These are phyloP conservation scores for Kwoniella dendrophila DNA, from an alignment of 768 basidiomycete species.

Conservation along the genomic window DNA sequence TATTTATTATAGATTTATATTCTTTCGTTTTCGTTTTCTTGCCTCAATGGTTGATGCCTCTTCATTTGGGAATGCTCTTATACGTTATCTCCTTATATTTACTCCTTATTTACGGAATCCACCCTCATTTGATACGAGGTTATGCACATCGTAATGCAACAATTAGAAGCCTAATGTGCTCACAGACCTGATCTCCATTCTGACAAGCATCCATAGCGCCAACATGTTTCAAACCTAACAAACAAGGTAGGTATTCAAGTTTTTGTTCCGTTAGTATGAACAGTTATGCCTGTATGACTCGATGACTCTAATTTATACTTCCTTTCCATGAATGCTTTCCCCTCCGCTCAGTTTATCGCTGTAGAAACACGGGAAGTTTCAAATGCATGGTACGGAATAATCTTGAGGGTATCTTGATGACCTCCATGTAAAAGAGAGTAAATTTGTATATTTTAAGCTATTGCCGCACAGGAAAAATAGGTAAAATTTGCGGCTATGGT, in stretches of 20 bases:
- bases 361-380: too few relatives aligned
- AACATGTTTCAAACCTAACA: too few relatives aligned
- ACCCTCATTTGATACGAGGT: constrained; percentile 4
- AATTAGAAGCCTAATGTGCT: neutral
- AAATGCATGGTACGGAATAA: neutral
- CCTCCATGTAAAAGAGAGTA: constrained; percentile 7
- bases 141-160: constrained; percentile 5
- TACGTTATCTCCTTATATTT: constrained; percentile 4
- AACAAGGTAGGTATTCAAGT: too few relatives aligned
- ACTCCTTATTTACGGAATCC: neutral
- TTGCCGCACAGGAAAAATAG: constrained; percentile 6
- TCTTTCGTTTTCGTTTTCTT: constrained; percentile 6
- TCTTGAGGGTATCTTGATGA: too few relatives aligned
- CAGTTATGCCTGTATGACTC: neutral
- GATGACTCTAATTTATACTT: neutral
- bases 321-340: too few relatives aligned
- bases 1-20: constrained; percentile 2
- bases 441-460: neutral
- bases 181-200: too few relatives aligned
- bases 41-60: neutral
- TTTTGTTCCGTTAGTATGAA: neutral
- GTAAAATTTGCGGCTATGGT: constrained; percentile 9
- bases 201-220: too few relatives aligned
- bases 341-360: too few relatives aligned
- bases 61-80: neutral